Evolutionary conservation across 2,329 filamentous ascomycete genomes (phyloP).

Genomic region (Trichoderma brevicompactum): DNA sequence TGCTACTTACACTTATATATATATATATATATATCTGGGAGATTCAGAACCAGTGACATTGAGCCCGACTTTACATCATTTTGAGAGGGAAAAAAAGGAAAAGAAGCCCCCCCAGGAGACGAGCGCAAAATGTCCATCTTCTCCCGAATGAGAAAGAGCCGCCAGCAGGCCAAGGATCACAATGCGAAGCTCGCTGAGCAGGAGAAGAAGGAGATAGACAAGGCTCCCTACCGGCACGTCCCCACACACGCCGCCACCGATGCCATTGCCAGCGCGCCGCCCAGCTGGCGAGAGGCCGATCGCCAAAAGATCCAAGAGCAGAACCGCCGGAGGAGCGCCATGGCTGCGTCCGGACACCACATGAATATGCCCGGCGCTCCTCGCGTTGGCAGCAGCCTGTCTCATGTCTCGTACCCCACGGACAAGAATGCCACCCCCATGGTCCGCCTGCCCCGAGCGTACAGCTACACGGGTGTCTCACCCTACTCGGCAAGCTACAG

Average conservation of each 20-base stretch:
- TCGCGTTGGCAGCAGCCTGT: conserved; percentile 54
- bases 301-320: conserved; percentile 54
- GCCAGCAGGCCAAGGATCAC: conserved; percentile 60
- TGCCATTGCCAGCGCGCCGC: conserved; percentile 59
- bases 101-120: neutral
- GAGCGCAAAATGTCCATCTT: conserved; percentile 59
- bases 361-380: conserved; percentile 47
- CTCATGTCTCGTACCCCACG: conserved; percentile 53
- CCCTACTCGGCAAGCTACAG: conserved; percentile 37
- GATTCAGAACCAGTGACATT: neutral
- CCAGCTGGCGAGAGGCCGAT: conserved; percentile 55
- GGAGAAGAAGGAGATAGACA: conserved; percentile 47
- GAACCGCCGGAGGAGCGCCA: conserved; percentile 55
- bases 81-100: neutral
- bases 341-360: conserved; percentile 48
- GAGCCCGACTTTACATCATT: neutral
- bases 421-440: conserved; percentile 47
- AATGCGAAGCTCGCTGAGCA: conserved; percentile 54
- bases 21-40: conserved; percentile 3
- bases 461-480: conserved; percentile 50
- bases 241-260: conserved; percentile 66
- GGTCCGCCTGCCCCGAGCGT: conserved; percentile 47
- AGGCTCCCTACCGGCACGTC: conserved; percentile 60
- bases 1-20: neutral
- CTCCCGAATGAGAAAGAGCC: conserved; percentile 55